Percentiles rank a stretch among this genome's conserved stretches.
phyloP scores from a whole-genome alignment of 2,329 filamentous ascomycete genomes.

The Hypocrella siamensis region DNA sequence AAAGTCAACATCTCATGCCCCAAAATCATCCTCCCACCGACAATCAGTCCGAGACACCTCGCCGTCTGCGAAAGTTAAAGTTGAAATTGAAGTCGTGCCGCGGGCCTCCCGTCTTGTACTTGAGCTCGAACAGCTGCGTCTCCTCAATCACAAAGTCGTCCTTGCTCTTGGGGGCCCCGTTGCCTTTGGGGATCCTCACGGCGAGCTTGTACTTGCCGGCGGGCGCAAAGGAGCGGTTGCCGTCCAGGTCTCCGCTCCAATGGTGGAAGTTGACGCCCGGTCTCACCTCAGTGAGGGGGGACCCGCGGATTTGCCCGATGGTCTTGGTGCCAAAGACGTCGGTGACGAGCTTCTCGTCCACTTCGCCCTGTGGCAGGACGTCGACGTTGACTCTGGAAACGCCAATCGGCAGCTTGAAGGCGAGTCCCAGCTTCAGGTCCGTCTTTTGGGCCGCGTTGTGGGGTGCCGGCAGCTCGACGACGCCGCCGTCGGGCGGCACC shows the following conservation, averaged over 20 bases:
- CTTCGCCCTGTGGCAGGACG: background rate
- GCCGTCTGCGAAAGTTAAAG: too few relatives aligned
- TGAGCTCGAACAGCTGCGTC: too few relatives aligned
- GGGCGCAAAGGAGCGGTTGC: background rate
- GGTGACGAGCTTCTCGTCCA: background rate
- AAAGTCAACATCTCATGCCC: too few relatives aligned
- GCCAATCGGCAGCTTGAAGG: background rate
- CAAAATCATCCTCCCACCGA: too few relatives aligned
- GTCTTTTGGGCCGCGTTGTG: background rate
- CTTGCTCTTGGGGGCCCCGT: too few relatives aligned
- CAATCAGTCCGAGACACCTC: too few relatives aligned
- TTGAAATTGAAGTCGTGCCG: too few relatives aligned
- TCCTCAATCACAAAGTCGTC: too few relatives aligned
- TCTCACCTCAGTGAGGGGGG: background rate
- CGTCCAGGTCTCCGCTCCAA: background rate
- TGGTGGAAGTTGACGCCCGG: background rate
- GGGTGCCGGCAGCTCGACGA: background rate
- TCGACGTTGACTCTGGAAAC: background rate
- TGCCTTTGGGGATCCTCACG: too few relatives aligned
- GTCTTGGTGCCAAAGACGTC: background rate
- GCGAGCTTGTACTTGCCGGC: background rate
- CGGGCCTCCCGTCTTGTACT: too few relatives aligned
- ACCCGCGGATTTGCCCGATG: background rate
- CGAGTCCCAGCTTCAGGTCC: background rate
- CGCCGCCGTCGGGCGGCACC: background rate